phyloP scores from a whole-genome alignment of 371 early-diverging fungal genomes.

The Umbelopsis sp. region DNA sequence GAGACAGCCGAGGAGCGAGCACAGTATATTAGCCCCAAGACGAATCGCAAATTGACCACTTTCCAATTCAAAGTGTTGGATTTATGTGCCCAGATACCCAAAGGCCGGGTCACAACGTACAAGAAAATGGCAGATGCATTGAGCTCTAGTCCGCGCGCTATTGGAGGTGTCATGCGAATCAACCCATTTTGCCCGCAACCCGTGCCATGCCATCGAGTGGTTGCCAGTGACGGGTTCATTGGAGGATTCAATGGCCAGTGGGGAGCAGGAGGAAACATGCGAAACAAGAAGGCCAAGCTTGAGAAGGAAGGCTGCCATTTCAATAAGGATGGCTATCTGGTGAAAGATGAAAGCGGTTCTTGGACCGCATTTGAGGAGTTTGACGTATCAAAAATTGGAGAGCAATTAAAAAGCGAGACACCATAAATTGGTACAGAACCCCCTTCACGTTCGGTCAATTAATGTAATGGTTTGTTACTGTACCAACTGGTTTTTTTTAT shows the following conservation, averaged over 20 bases:
- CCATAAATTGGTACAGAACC: no score
- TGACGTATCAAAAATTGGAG: slow-evolving; percentile 22
- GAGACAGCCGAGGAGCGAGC: slow-evolving; percentile 40
- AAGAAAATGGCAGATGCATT: slow-evolving; percentile 72
- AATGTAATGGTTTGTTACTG: not conserved
- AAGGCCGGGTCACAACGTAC: slow-evolving; percentile 77
- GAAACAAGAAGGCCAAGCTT: slow-evolving; percentile 72
- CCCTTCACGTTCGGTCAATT: no score
- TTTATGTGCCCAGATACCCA: slow-evolving; percentile 71
- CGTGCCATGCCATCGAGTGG: slow-evolving; percentile 83
- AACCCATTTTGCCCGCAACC: slow-evolving; percentile 82
- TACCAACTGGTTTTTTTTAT: not conserved
- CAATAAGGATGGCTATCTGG: slow-evolving; percentile 59
- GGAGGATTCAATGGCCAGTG: slow-evolving; percentile 79
- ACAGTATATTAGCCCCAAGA: slow-evolving; percentile 55
- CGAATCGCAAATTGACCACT: slow-evolving; percentile 60
- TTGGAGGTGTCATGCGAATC: slow-evolving; percentile 74
- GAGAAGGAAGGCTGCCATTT: slow-evolving; percentile 70
- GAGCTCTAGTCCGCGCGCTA: slow-evolving; percentile 68
- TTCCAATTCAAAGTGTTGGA: slow-evolving; percentile 79
- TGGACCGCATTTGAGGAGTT: slow-evolving; percentile 55
- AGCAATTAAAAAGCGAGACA: no score
- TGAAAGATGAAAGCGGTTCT: slow-evolving; percentile 47
- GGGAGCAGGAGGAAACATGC: slow-evolving; percentile 61
- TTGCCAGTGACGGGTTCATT: slow-evolving; percentile 66